Conservation (phyloP, 129 eudicot species). For the Arctium lappa region DNA sequence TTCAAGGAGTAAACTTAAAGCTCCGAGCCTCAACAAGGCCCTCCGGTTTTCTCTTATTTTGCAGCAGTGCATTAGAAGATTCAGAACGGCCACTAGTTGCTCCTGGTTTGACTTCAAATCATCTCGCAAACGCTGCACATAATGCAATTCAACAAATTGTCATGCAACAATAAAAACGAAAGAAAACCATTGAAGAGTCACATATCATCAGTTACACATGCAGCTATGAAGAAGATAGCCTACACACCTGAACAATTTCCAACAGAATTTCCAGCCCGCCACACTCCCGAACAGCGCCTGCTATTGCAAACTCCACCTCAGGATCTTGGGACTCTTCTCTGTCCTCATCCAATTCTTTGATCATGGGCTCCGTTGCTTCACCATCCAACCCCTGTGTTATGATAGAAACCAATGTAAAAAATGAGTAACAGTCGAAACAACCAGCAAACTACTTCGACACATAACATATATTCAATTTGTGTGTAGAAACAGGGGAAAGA, state of each 20-base stretch:
- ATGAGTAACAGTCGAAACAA: neutral
- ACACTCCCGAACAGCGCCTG: slow-evolving; percentile 95
- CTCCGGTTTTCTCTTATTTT: slow-evolving; percentile 92
- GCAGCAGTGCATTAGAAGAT: slow-evolving; percentile 92
- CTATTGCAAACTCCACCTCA: slow-evolving; percentile 95
- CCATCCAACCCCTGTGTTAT: slow-evolving; percentile 86
- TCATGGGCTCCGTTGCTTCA: slow-evolving; percentile 99
- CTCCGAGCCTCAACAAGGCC: slow-evolving; percentile 80
- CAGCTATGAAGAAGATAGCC: neutral
- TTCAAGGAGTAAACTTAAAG: slow-evolving; percentile 81
- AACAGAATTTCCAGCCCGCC: slow-evolving; percentile 87
- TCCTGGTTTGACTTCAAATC: slow-evolving; percentile 97
- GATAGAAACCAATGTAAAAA: slow-evolving; percentile 3
- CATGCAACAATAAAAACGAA: neutral
- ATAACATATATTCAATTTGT: neutral
- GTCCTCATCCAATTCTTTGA: slow-evolving; percentile 96
- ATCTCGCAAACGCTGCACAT: slow-evolving; percentile 74
- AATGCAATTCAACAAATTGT: neutral
- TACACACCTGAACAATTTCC: slow-evolving; percentile 78
- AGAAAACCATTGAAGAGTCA: neutral
- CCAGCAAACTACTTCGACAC: neutral
- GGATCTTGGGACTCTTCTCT: slow-evolving; percentile 99
- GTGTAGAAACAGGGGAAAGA: neutral
- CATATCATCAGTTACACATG: neutral
- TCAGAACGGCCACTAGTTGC: slow-evolving; percentile 82